A percentile compares a stretch with the other conserved stretches of the same genome.
These are phyloP conservation scores for Neofusicoccum parvum DNA, from an alignment of 2,329 filamentous ascomycete genomes.

Conservation along the genomic window DNA sequence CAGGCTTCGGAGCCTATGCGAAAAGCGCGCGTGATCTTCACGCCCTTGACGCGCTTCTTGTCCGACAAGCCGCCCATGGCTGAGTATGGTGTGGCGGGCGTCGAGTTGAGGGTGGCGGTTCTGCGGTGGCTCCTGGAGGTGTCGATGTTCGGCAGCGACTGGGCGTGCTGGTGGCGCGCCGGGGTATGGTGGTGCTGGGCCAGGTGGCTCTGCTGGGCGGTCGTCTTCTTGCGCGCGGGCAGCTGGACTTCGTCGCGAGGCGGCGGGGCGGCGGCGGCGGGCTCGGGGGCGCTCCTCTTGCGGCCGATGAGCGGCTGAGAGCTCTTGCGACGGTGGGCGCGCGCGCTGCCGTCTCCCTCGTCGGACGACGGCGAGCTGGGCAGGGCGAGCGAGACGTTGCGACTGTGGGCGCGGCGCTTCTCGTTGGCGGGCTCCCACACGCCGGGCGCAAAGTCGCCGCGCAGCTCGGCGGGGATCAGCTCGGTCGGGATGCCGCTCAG, in stretches of 20 bases:
- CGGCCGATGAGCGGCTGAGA: background rate
- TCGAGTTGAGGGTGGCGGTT: constrained; percentile 14
- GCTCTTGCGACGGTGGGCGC: constrained; percentile 18
- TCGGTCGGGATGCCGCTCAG: constrained; percentile 17
- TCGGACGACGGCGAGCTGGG: constrained; percentile 14
- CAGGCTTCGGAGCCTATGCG: constrained; percentile 54
- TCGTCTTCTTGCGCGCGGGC: constrained; percentile 12
- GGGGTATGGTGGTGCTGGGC: background rate
- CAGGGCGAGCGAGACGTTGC: constrained; percentile 21
- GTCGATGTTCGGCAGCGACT: constrained; percentile 15
- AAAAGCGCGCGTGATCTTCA: constrained; percentile 44
- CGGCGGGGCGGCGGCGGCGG: background rate
- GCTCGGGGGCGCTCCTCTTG: constrained; percentile 5
- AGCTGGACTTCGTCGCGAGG: background rate
- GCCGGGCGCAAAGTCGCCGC: constrained; percentile 21
- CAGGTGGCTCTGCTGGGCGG: background rate
- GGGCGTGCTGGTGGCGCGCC: constrained; percentile 10
- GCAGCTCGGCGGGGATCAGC: constrained; percentile 21
- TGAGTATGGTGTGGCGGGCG: constrained; percentile 17
- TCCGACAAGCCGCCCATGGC: constrained; percentile 57
- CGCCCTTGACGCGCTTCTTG: constrained; percentile 57
- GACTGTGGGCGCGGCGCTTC: constrained; percentile 20
- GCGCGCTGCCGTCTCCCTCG: constrained; percentile 1
- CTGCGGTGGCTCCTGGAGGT: constrained; percentile 5
- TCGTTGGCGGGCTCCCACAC: constrained; percentile 20